Evolutionary conservation across 2,329 filamentous ascomycete species (phyloP).

Genomic region (Ceratocystis cubensis): DNA sequence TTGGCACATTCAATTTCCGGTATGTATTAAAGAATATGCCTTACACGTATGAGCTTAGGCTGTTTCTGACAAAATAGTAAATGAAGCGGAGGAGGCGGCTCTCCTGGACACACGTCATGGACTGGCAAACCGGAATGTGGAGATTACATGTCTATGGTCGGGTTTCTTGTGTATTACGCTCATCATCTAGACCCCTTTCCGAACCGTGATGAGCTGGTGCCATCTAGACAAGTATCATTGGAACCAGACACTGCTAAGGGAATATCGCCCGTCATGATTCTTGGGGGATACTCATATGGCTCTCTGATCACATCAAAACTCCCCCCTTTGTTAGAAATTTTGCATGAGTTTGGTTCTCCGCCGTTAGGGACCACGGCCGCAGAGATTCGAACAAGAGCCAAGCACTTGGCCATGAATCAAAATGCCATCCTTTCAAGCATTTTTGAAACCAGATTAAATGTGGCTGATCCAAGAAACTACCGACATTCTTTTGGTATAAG

Average conservation of each 20-base stretch:
- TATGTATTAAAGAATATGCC: neutral
- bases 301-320: slow-evolving; percentile 66
- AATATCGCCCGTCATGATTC: slow-evolving; percentile 36
- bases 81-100: slow-evolving; percentile 59
- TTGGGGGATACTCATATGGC: slow-evolving; percentile 84
- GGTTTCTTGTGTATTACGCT: slow-evolving; percentile 64
- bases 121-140: slow-evolving; percentile 64
- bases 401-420: slow-evolving; percentile 53
- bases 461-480: slow-evolving; percentile 24
- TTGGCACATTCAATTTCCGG: slow-evolving; percentile 89
- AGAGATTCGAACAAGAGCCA: slow-evolving; percentile 59
- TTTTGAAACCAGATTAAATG: slow-evolving; percentile 27
- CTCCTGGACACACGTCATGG: slow-evolving; percentile 74
- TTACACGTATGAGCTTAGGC: slow-evolving; percentile 1
- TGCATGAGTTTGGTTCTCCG: slow-evolving; percentile 45
- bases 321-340: slow-evolving; percentile 48
- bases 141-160: slow-evolving; percentile 75
- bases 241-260: neutral
- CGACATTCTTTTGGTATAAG: slow-evolving; percentile 32
- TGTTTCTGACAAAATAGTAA: neutral
- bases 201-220: slow-evolving; percentile 14
- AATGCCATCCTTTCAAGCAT: slow-evolving; percentile 35
- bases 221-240: neutral
- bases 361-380: slow-evolving; percentile 44
- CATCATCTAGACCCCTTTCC: slow-evolving; percentile 40